Evolutionary conservation across 164 flowering plant genomes (phyloP).

Genomic region (Vitis amurensis): DNA sequence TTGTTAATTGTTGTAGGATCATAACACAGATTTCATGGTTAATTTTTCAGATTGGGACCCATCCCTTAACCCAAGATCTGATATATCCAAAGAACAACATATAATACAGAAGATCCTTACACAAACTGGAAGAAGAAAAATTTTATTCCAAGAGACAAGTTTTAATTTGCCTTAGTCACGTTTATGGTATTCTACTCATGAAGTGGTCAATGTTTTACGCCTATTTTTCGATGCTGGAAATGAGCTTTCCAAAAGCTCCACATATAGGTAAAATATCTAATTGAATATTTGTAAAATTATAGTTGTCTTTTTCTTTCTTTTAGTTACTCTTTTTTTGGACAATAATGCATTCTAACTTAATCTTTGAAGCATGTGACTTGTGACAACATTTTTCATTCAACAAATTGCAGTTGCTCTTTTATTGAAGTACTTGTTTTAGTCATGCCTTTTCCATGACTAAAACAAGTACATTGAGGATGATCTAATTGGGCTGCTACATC

Average conservation of each 20-base stretch:
- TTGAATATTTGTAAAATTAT: neutral
- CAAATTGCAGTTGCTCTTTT: no score
- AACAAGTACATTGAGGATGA: no score
- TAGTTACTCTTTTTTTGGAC: no score
- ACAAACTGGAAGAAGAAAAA: conserved; percentile 36
- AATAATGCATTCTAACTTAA: neutral
- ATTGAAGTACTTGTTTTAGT: no score
- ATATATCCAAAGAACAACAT: conserved; percentile 16
- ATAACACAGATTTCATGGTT: conserved; percentile 85
- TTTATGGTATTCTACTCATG: conserved; percentile 75
- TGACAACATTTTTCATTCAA: no score
- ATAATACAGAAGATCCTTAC: conserved; percentile 17
- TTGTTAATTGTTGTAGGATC: conserved; percentile 58
- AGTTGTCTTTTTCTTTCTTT: no score
- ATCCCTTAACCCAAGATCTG: conserved; percentile 25
- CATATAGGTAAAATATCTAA: conserved; percentile 60
- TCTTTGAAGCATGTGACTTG: neutral
- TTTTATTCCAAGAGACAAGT: conserved; percentile 36
- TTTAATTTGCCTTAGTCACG: conserved; percentile 63
- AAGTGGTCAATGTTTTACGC: conserved; percentile 56
- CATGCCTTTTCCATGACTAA: no score
- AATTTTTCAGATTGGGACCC: conserved; percentile 91
- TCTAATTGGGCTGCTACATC: no score
- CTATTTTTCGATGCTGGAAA: conserved; percentile 73
- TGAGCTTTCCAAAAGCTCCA: conserved; percentile 59